Percentiles rank a stretch among this genome's conserved stretches.
Conservation (phyloP, 768 basidiomycete genomes). For the Trametes maxima region DNA sequence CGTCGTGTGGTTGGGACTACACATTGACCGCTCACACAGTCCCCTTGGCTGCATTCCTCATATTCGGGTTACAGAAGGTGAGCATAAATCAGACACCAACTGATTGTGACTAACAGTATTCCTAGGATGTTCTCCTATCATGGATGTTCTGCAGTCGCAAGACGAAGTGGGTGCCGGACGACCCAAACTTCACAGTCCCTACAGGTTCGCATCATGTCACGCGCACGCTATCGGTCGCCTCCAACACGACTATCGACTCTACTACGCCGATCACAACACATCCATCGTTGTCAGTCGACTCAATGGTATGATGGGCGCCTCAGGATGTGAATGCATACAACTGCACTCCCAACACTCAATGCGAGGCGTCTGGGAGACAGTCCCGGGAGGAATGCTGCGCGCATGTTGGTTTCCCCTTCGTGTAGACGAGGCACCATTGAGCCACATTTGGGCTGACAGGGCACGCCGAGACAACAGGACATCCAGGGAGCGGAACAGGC, state of each 20-base stretch:
- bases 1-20: not conserved
- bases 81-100: not conserved
- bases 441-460: too few relatives aligned
- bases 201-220: not conserved
- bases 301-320: constrained; percentile 6
- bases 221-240: constrained; percentile 3
- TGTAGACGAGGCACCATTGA: too few relatives aligned
- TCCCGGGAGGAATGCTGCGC: too few relatives aligned
- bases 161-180: constrained; percentile 4
- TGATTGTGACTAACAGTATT: not conserved
- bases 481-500: too few relatives aligned
- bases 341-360: not conserved
- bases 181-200: not conserved
- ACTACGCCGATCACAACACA: constrained; percentile 17
- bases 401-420: too few relatives aligned
- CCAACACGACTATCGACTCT: constrained; percentile 15
- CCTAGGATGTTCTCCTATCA: constrained; percentile 17
- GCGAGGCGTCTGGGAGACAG: not conserved
- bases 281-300: not conserved
- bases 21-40: constrained; percentile 36
- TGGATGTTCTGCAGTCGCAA: constrained; percentile 17
- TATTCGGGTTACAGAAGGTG: constrained; percentile 56
- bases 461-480: too few relatives aligned
- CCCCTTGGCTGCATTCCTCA: constrained; percentile 48
- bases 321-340: not conserved